Evolutionary conservation across 306 rosid species (phyloP).

Genomic region (Ochetophila trinervis): DNA sequence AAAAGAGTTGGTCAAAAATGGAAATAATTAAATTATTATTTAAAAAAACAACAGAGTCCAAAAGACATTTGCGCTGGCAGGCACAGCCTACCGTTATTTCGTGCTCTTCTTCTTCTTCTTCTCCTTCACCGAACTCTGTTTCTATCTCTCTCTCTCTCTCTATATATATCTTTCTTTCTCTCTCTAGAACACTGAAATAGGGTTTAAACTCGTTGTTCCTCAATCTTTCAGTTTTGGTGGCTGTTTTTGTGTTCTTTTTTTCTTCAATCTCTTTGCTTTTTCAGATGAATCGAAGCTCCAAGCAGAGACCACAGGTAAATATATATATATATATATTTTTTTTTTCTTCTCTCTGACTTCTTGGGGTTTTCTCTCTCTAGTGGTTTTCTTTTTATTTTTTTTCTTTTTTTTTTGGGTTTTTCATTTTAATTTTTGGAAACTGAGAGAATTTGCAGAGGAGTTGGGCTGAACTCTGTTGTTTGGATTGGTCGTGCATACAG

Average conservation of each 20-base stretch:
- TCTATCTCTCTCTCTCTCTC: not conserved
- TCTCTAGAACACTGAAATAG: not conserved
- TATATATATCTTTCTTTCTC: not conserved
- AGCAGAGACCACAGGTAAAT: constrained; percentile 52
- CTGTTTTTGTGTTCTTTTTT: constrained; percentile 1
- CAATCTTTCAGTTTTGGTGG: too few species aligned
- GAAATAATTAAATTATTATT: too few species aligned
- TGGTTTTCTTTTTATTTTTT: not conserved
- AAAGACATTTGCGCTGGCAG: too few species aligned
- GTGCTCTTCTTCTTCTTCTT: constrained; percentile 3
- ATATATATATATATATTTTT: too few species aligned
- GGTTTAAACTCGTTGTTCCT: too few species aligned
- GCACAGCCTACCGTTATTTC: too few species aligned
- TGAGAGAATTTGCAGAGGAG: constrained; percentile 67
- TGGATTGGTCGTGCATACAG: constrained; percentile 59
- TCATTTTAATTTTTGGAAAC: constrained; percentile 38
- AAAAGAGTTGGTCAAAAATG: too few species aligned
- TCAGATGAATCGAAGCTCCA: constrained; percentile 51
- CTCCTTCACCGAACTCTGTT: constrained; percentile 6
- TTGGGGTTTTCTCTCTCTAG: not conserved
- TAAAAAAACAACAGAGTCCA: too few species aligned
- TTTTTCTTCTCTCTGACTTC: not conserved
- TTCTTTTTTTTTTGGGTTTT: constrained; percentile 14
- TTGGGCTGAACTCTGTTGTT: constrained; percentile 65
- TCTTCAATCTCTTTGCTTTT: not conserved